Conservation (phyloP, 257 asterid species). For the Sherardia arvensis region DNA sequence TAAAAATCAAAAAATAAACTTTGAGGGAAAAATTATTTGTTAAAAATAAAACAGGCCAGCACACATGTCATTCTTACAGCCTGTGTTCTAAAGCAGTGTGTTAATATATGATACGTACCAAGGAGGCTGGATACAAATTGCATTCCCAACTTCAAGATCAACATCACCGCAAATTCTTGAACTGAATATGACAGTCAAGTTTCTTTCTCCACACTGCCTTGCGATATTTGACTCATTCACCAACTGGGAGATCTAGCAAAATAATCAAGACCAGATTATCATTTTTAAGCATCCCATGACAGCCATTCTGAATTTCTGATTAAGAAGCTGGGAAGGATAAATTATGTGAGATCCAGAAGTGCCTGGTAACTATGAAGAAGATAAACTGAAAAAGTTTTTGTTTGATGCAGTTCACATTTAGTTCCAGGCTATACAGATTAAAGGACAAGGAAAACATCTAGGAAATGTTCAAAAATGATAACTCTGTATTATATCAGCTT, state of each 20-base stretch:
- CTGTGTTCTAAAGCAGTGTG: neutral
- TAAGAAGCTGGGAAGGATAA: neutral
- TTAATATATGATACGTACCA: conserved; percentile 43
- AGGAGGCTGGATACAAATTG: conserved; percentile 53
- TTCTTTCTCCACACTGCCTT: conserved; percentile 25
- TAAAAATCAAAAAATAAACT: conserved; percentile 1
- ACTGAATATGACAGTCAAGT: conserved; percentile 56
- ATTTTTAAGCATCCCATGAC: neutral
- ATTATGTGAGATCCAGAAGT: neutral
- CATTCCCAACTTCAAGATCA: conserved; percentile 66
- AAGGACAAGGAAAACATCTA: neutral
- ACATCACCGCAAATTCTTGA: conserved; percentile 49
- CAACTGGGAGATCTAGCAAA: conserved; percentile 34
- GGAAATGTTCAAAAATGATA: neutral
- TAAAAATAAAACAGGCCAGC: too few species aligned
- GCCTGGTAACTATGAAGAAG: neutral
- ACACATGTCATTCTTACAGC: neutral
- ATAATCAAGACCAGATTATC: neutral
- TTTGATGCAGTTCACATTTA: neutral
- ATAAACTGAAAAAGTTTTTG: neutral
- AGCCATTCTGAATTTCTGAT: neutral
- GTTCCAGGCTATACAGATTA: neutral
- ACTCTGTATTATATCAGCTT: neutral
- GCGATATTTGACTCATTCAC: conserved; percentile 23
- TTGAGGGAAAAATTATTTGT: neutral